Base-by-base conservation (phyloP, 2,329 filamentous ascomycete genomes). In the Teratosphaeria destructans region DNA sequence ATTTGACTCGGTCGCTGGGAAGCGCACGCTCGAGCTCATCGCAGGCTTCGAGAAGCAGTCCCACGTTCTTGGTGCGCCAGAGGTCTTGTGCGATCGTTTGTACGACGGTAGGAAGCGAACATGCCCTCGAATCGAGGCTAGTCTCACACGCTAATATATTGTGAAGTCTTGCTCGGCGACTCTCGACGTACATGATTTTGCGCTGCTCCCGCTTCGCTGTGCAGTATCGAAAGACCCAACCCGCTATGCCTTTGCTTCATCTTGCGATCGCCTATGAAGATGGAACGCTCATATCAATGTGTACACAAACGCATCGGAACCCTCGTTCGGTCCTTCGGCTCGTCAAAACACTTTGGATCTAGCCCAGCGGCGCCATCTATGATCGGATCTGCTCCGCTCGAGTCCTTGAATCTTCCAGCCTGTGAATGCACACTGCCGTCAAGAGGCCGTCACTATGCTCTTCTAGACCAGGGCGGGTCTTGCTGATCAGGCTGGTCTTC, bases 1-100 rank as follows among this genome's bases (percentile, higher is more conserved):
- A 32, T 93, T 94, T 66, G 83, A 81, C 0, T 81, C 94, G 66
- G 83, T 81, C 0, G 81, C 80, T 0, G 77, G 85, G 2, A 74
- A 78, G 14, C 86, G 90, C 66, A 88, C 85, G 69, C 66, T 74
- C 52, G 77, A 83, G 59, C 67, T 89, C 58, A 55, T 62, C 43
- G 34, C 19, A 1, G 47, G 64, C 27, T 57, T 71, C 26, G 60
- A 65, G 11, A n/a, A 54, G 29, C 35, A 35, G 52, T 26, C 27
- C 27, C 23, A 23, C 23, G 0, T 23, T 23, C 23, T 23, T 53
- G 12, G 19, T 53, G 49, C 49, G 19, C 3, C 4, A 23, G 49
- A 5, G 19, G 4, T 53, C 27, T 23, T 53, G 49, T 14, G 35
- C 16, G 35, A 10, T 14, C 35, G 16, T 39, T 39, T 14, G 35